These are phyloP conservation scores for Tetrapisispora taiwanensis DNA, from an alignment of 805 yeast species.

Conservation along the genomic window DNA sequence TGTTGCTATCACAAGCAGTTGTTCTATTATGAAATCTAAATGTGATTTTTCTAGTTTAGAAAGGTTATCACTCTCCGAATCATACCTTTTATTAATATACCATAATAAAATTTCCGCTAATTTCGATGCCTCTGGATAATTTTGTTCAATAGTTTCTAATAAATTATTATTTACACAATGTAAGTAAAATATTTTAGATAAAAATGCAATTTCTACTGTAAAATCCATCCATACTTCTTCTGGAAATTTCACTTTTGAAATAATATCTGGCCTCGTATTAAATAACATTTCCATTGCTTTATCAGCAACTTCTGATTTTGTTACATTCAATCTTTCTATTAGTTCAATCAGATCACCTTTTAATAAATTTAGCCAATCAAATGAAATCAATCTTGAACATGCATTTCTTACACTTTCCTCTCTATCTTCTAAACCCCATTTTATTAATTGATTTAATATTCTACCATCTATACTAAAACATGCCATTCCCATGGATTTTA, in stretches of 20 bases:
- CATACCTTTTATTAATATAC: slow-evolving; percentile 43
- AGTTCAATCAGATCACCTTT: slow-evolving; percentile 64
- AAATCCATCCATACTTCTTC: slow-evolving; percentile 58
- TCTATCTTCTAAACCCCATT: slow-evolving; percentile 84
- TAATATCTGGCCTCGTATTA: slow-evolving; percentile 50
- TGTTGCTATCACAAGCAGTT: slow-evolving; percentile 55
- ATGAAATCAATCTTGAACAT: slow-evolving; percentile 57
- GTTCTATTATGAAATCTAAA: slow-evolving; percentile 63
- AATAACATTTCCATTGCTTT: slow-evolving; percentile 56
- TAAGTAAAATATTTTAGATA: slow-evolving; percentile 56
- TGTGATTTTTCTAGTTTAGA: slow-evolving; percentile 41
- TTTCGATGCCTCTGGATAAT: slow-evolving; percentile 70
- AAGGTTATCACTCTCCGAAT: slow-evolving; percentile 3
- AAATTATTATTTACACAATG: slow-evolving; percentile 49
- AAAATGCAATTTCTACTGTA: slow-evolving; percentile 64
- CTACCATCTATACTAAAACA: slow-evolving; percentile 31
- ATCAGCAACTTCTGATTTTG: slow-evolving; percentile 58
- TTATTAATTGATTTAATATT: slow-evolving; percentile 55
- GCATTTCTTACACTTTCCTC: slow-evolving; percentile 65
- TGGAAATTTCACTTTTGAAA: slow-evolving; percentile 49
- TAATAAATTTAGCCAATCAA: slow-evolving; percentile 60
- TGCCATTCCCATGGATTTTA: slow-evolving; percentile 59
- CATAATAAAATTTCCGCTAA: slow-evolving; percentile 50
- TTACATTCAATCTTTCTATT: slow-evolving; percentile 59
- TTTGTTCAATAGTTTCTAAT: slow-evolving; percentile 48